Base-by-base conservation (phyloP, 2,329 filamentous ascomycete genomes). In the Mariannaea elegans region DNA sequence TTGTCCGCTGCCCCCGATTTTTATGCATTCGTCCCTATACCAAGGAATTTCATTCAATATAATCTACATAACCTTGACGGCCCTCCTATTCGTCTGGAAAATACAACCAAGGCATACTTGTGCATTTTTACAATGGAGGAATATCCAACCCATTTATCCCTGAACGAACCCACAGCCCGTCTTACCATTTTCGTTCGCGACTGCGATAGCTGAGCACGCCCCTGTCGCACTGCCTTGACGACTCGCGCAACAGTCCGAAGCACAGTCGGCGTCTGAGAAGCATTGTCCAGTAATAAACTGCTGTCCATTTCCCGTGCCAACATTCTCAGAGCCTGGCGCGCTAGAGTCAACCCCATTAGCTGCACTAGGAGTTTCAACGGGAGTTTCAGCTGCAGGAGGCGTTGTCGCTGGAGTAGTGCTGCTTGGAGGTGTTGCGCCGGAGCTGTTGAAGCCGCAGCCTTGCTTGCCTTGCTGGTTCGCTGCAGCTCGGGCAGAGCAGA, bases 101-200 rank as follows among this genome's bases (percentile, higher is more conserved):
- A n/a, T n/a, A n/a, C n/a, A n/a, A n/a, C n/a, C n/a, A n/a, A n/a
- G n/a, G n/a, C n/a, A n/a, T n/a, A n/a, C n/a, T n/a, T n/a, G n/a
- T n/a, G n/a, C n/a, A n/a, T n/a, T n/a, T n/a, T n/a, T n/a, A n/a
- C n/a, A n/a, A n/a, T n/a, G n/a, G n/a, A n/a, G n/a, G n/a, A n/a
- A n/a, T n/a, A n/a, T n/a, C n/a, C n/a, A n/a, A n/a, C n/a, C n/a
- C n/a, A n/a, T n/a, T 44, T 52, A 61, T 24, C 24, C 42, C 18
- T 59, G 59, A 19, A 60, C 48, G 19, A 87, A 0, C 81, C 85
- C 61, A 32, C 63, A 65, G 2, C 63, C 63, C 5, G 60, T 65
- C 50, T 61, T 63, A 6, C 63, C 63, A n/a, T 49, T 50, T 7
- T 42, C 57, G 41, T 53, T 46, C 2, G 63, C 60, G 29, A 59